phyloP scores from a whole-genome alignment of 305 asterid species.

The Petunia hybrid region DNA sequence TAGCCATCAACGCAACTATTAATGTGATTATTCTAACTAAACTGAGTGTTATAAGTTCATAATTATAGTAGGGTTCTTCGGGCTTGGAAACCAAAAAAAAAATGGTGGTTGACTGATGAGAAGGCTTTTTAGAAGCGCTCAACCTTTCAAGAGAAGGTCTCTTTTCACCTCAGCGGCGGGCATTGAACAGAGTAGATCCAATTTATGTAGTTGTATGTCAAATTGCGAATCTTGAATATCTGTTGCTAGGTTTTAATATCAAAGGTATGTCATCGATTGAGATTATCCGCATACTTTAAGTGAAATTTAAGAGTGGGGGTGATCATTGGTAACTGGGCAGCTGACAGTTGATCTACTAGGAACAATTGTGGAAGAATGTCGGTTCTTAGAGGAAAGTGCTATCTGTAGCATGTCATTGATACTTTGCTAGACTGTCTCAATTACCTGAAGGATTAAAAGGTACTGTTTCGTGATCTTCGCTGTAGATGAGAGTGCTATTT shows the following conservation, averaged over 20 bases:
- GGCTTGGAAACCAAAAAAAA: background rate
- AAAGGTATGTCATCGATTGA: too few relatives aligned
- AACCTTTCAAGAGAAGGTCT: background rate
- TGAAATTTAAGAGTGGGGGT: too few relatives aligned
- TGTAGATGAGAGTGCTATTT: conserved; percentile 12
- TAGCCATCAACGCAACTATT: conserved; percentile 10
- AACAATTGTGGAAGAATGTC: background rate
- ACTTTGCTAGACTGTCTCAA: conserved; percentile 7
- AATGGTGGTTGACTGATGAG: conserved; percentile 12
- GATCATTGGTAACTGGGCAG: conserved; percentile 6
- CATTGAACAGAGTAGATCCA: background rate
- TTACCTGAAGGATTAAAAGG: conserved; percentile 17
- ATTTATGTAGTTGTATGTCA: background rate
- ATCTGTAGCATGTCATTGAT: background rate
- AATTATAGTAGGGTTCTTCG: background rate
- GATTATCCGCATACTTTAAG: too few relatives aligned
- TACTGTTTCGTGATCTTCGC: conserved; percentile 4
- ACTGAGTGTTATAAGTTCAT: conserved; percentile 17
- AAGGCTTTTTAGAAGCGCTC: background rate
- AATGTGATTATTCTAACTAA: conserved; percentile 29
- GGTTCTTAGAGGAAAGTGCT: background rate
- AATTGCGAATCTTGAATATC: conserved; percentile 15
- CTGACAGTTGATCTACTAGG: too few relatives aligned
- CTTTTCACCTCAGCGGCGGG: background rate
- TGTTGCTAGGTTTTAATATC: background rate